Evolutionary conservation across 2,329 filamentous ascomycete species (phyloP).

Genomic region (Ophiostoma sp.): DNA sequence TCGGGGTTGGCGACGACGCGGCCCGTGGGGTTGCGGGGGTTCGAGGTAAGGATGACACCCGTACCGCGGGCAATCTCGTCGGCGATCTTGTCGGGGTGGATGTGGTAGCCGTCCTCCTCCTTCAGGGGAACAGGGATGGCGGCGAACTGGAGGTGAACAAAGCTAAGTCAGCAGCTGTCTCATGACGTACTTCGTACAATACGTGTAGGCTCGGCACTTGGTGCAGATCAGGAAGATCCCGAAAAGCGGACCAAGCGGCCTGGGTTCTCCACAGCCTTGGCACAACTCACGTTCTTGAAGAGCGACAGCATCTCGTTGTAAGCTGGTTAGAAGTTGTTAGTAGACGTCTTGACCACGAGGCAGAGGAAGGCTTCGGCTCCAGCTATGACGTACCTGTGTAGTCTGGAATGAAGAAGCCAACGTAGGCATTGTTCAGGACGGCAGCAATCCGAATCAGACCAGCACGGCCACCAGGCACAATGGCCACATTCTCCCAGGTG

Average conservation of each 20-base stretch:
- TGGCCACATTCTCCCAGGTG: constrained; percentile 96
- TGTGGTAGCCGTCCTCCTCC: constrained; percentile 85
- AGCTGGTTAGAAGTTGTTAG: constrained; percentile 63
- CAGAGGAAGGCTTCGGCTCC: neutral
- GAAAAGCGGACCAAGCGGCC: neutral
- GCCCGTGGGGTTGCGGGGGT: constrained; percentile 92
- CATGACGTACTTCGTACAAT: too few species aligned
- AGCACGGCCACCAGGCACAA: constrained; percentile 89
- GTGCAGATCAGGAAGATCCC: neutral
- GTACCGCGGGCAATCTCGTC: constrained; percentile 86
- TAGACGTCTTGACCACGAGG: neutral
- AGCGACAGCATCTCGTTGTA: constrained; percentile 97
- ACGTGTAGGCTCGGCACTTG: neutral
- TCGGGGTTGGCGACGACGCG: constrained; percentile 83
- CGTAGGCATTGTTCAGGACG: constrained; percentile 86
- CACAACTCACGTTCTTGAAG: constrained; percentile 73
- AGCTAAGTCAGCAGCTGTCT: neutral
- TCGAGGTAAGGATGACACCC: constrained; percentile 88
- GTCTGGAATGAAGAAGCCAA: constrained; percentile 92
- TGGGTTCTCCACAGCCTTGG: neutral
- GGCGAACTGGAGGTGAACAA: constrained; percentile 60
- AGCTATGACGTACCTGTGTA: constrained; percentile 65
- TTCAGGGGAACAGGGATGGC: constrained; percentile 83
- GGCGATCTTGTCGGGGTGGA: constrained; percentile 88
- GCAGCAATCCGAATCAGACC: constrained; percentile 93